Evolutionary conservation across 345 rosid genomes (phyloP), one percentile per base, ranked within the genome.

Genomic region (Bruguiera parviflora): DNA sequence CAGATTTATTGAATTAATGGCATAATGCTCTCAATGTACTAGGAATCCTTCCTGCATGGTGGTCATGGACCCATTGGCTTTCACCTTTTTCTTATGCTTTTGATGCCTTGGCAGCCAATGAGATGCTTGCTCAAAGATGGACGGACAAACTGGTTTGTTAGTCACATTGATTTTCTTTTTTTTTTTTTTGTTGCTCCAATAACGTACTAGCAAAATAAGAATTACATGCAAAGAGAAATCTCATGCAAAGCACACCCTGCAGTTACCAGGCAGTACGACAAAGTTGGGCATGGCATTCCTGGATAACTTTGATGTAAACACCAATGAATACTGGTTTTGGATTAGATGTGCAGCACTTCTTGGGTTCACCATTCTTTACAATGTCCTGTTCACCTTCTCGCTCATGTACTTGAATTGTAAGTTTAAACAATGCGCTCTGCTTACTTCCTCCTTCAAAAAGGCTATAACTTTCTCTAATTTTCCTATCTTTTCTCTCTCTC

Each of bases 311-410:
- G 85, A 82, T 61, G 56, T 92, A 4, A 84, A 76, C 53, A 51
- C 80, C 4, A 78, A 89, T 18, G 78, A 73, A 72, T 79, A 86
- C 69, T 95, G 94, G 99, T 92, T 83, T 69, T 92, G 98, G 99
- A 89, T 92, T 61, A 92, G 97, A 3, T 83, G 69, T 29, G 92
- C 77, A 58, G 89, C 81, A 57, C 79, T 87, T 69, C 22, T 85
- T 0, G 96, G 92, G 20, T 95, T 90, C 76, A 69, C 64, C 10
- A 60, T 95, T 63, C 84, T 95, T 72, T 87, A 86, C 82, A 95
- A 92, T 75, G 73, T 90, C 81, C 87, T 95, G 32, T 86, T 86
- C 58, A 95, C 93, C 63, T 52, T 92, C 0, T 67, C 96, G 13
- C 93, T 95, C 25, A 80, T 78, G 71, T 88, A 79, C 77, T 80